Evolutionary conservation across 2,329 filamentous ascomycete genomes (phyloP).

Genomic region (Aureobasidium musti): DNA sequence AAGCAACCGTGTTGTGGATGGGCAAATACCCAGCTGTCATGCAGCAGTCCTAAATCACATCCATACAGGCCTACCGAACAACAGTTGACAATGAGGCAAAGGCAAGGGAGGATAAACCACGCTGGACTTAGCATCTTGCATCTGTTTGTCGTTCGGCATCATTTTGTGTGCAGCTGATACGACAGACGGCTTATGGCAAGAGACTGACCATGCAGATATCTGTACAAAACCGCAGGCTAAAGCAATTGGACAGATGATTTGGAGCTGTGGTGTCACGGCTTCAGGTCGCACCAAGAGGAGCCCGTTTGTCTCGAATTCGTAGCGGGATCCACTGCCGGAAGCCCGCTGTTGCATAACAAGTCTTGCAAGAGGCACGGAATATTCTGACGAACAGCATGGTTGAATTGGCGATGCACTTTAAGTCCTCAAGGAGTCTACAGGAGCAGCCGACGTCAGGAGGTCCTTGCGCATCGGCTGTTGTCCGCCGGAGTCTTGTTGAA

Average conservation of each 20-base stretch:
- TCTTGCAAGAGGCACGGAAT: conserved; percentile 24
- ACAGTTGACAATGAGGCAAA: conserved; percentile 4
- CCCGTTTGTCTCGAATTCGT: conserved; percentile 26
- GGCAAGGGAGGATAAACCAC: conserved; percentile 1
- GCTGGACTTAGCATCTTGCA: conserved; percentile 15
- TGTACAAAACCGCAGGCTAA: conserved; percentile 17
- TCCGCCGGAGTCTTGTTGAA: background rate
- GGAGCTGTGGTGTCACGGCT: conserved; percentile 20
- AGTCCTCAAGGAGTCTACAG: conserved; percentile 7
- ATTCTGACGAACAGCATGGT: conserved; percentile 14
- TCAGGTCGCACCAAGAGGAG: conserved; percentile 24
- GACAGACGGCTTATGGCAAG: background rate
- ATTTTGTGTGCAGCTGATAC: conserved; percentile 1
- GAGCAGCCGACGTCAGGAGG: conserved; percentile 18
- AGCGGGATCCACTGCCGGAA: conserved; percentile 24
- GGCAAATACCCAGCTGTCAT: background rate
- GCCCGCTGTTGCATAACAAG: conserved; percentile 27
- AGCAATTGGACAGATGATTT: conserved; percentile 7
- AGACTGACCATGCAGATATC: conserved; percentile 14
- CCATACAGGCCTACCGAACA: background rate
- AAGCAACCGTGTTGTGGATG: background rate
- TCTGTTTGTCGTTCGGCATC: conserved; percentile 25
- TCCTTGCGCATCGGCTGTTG: conserved; percentile 19
- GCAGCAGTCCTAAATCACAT: background rate
- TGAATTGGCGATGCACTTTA: background rate